A percentile compares a stretch with the other conserved stretches of the same genome.
Conservation (phyloP, 1,139 yeast species). For the Pichia terricola region DNA sequence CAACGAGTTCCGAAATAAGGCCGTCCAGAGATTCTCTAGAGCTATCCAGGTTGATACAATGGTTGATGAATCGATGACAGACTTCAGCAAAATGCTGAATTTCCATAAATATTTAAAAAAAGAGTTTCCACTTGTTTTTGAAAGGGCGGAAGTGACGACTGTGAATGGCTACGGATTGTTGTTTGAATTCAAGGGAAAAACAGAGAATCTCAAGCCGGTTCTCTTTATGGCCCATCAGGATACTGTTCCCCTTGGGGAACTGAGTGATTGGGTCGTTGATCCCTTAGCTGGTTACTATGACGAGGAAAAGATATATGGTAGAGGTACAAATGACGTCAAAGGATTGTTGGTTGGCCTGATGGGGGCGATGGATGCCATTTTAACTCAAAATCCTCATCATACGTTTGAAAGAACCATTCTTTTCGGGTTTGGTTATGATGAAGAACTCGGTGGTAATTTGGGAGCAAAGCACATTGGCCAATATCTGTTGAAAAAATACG, state of each 20-base stretch:
- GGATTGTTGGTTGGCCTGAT: slow-evolving; percentile 46
- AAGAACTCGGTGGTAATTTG: slow-evolving; percentile 49
- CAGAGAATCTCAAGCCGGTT: slow-evolving; percentile 48
- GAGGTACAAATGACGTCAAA: slow-evolving; percentile 61
- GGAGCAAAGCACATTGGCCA: slow-evolving; percentile 43
- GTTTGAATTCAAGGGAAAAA: slow-evolving; percentile 34
- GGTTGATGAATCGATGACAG: slow-evolving; percentile 24
- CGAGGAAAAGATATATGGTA: slow-evolving; percentile 46
- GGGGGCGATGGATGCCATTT: slow-evolving; percentile 45
- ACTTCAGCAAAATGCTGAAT: slow-evolving; percentile 31
- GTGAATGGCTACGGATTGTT: slow-evolving; percentile 36
- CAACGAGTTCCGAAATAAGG: slow-evolving; percentile 29
- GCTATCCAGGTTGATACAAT: slow-evolving; percentile 60
- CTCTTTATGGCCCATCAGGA: slow-evolving; percentile 74
- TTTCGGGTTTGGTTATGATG: slow-evolving; percentile 63
- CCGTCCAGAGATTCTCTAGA: slow-evolving; percentile 39
- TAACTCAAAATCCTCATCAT: slow-evolving; percentile 31
- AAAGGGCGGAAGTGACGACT: slow-evolving; percentile 29
- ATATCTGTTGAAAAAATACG: slow-evolving; percentile 39
- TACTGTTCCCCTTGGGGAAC: slow-evolving; percentile 57
- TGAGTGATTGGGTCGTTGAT: slow-evolving; percentile 54
- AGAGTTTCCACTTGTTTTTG: slow-evolving; percentile 36
- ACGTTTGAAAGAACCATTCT: slow-evolving; percentile 46
- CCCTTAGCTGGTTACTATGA: slow-evolving; percentile 51
- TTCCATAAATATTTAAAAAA: slow-evolving; percentile 35